phyloP scores from a whole-genome alignment of 176 grass and related monocot species.

The Oryza brachyantha region DNA sequence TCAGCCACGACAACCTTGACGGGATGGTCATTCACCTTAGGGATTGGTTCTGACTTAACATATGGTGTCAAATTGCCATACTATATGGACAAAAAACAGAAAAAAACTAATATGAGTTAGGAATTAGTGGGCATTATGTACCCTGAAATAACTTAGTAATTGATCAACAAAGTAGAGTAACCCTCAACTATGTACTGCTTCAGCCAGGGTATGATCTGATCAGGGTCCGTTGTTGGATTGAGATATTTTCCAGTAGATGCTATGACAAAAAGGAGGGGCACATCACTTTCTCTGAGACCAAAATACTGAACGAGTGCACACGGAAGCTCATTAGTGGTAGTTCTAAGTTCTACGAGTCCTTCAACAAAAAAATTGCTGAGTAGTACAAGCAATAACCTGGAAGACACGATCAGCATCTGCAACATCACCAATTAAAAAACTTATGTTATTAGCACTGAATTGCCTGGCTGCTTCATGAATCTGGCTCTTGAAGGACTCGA shows the following conservation, averaged over 20 bases:
- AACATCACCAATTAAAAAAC: slow-evolving; percentile 83
- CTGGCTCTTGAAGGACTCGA: slow-evolving; percentile 60
- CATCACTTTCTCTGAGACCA: slow-evolving; percentile 69
- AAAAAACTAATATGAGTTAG: background rate
- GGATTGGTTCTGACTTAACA: slow-evolving; percentile 78
- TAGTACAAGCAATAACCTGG: slow-evolving; percentile 47
- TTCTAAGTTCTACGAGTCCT: background rate
- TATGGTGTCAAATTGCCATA: slow-evolving; percentile 68
- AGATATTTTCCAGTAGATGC: slow-evolving; percentile 67
- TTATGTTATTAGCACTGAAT: slow-evolving; percentile 70
- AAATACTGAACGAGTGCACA: slow-evolving; percentile 59
- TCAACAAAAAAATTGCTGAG: background rate
- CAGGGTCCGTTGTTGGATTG: slow-evolving; percentile 60
- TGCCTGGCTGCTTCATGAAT: slow-evolving; percentile 60
- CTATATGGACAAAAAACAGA: slow-evolving; percentile 45
- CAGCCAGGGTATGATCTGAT: slow-evolving; percentile 74
- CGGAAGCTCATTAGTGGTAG: slow-evolving; percentile 14
- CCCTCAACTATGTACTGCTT: slow-evolving; percentile 76
- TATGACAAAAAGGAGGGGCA: slow-evolving; percentile 66
- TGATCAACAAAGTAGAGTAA: slow-evolving; percentile 15
- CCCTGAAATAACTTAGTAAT: slow-evolving; percentile 14
- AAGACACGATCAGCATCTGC: slow-evolving; percentile 54
- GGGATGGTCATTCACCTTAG: slow-evolving; percentile 66
- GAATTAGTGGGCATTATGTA: slow-evolving; percentile 17
- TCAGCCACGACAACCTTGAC: slow-evolving; percentile 76